A percentile compares a stretch with the other conserved stretches of the same genome.
Conservation (phyloP, 2,329 filamentous ascomycete species). For the Falciphora oryzae region DNA sequence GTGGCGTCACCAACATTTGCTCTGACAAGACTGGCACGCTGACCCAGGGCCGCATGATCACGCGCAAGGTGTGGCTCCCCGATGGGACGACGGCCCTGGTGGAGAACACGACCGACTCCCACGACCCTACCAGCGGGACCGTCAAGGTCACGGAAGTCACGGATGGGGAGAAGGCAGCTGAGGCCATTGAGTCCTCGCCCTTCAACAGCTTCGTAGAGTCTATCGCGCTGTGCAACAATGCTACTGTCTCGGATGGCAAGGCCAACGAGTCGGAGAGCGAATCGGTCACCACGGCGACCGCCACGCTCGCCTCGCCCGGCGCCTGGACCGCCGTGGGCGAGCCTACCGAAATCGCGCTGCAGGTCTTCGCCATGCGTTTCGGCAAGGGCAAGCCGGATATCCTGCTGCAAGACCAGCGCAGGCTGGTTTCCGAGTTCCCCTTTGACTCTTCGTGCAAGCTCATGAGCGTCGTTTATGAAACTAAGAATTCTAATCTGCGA, state of each 20-base stretch:
- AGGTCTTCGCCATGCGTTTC: slow-evolving; percentile 61
- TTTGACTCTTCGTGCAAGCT: slow-evolving; percentile 62
- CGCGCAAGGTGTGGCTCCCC: slow-evolving; percentile 55
- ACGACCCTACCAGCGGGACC: slow-evolving; percentile 53
- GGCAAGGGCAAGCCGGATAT: slow-evolving; percentile 45
- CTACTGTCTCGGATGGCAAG: slow-evolving; percentile 42
- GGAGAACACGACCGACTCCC: slow-evolving; percentile 50
- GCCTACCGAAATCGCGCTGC: slow-evolving; percentile 64
- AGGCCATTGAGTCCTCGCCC: slow-evolving; percentile 21
- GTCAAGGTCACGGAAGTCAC: slow-evolving; percentile 38
- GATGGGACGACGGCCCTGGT: slow-evolving; percentile 47
- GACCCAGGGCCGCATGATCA: slow-evolving; percentile 62
- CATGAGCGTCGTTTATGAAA: slow-evolving; percentile 50
- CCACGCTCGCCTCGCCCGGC: slow-evolving; percentile 37
- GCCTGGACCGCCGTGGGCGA: slow-evolving; percentile 59
- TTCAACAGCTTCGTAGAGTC: slow-evolving; percentile 46
- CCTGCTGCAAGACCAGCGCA: slow-evolving; percentile 22
- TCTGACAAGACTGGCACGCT: slow-evolving; percentile 64
- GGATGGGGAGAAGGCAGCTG: slow-evolving; percentile 26
- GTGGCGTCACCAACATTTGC: slow-evolving; percentile 50
- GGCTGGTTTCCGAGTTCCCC: slow-evolving; percentile 46
- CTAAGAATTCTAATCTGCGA: background rate
- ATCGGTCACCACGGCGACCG: slow-evolving; percentile 36
- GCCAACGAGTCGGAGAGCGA: slow-evolving; percentile 11
- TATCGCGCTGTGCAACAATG: slow-evolving; percentile 57